Conservation (phyloP, 208 protist species). For the Trypanosoma theileri region DNA sequence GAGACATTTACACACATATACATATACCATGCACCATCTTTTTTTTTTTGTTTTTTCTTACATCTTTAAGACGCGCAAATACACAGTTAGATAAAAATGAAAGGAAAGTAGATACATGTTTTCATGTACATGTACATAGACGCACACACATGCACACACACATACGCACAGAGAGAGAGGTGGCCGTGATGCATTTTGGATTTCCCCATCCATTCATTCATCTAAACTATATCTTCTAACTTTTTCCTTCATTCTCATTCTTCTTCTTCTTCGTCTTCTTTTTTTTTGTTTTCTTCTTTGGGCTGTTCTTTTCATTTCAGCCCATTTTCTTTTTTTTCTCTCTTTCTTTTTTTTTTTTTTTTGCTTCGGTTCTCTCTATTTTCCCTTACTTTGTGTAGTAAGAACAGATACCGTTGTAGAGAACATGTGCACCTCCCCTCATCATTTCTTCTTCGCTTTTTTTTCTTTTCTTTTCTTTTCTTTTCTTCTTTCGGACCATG, state of each 20-base stretch:
- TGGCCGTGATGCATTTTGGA: not conserved
- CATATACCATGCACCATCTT: not conserved
- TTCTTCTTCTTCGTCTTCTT: not conserved
- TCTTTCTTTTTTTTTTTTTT: slow-evolving; percentile 1
- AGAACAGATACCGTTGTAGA: slow-evolving; percentile 9
- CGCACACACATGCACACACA: not conserved
- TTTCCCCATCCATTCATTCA: slow-evolving; percentile 1
- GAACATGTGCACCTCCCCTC: not conserved
- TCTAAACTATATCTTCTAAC: no score
- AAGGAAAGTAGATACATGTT: not conserved
- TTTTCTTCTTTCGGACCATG: no score
- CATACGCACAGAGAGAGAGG: not conserved
- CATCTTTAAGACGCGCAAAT: not conserved
- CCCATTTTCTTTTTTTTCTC: not conserved
- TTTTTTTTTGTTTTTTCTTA: slow-evolving; percentile 1
- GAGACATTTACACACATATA: not conserved
- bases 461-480: slow-evolving; percentile 10
- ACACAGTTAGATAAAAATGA: not conserved
- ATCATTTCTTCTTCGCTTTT: not conserved
- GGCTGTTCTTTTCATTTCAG: not conserved
- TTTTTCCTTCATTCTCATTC: not conserved
- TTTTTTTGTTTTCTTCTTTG: not conserved
- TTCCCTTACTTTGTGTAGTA: not conserved
- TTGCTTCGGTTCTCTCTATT: not conserved
- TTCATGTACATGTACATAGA: not conserved